Base-by-base conservation (phyloP, 139 green algal genomes). In the Desmodesmus armatus region DNA sequence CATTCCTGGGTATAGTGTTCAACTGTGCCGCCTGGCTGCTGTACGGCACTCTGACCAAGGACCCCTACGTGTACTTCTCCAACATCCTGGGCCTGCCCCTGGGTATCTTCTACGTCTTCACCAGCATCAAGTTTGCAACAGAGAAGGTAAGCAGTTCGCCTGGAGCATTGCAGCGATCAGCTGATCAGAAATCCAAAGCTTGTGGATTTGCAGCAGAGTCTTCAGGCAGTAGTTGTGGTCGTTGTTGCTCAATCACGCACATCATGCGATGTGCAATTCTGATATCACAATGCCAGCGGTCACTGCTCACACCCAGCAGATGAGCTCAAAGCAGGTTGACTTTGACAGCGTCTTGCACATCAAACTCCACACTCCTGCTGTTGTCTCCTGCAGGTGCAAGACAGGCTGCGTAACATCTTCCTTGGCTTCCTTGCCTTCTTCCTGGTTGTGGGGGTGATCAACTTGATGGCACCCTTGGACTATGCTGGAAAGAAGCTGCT, bases 111-210 rank as follows among this genome's bases (percentile, higher is more conserved):
- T 87, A 70, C 72, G 58, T 51, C 11, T 33, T 87, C n/a, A 76
- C 27, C 6, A 83, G 82, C 72, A 83, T 78, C 72, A 82, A 82
- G 55, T 87, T 87, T 33, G 69, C 55, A 39, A 87, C 76, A n/a
- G 82, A 82, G 39, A 35, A 66, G 76, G 76, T 82, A 35, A 17
- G 73, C 33, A 55, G 70, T 40, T 78, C 33, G 1, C 0, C 2
- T 3, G 65, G 7, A 25, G 65, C 65, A 49, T n/a, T n/a, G 65
- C 65, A 49, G 65, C 9, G 21, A 23, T 31, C 0, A 35, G 58
- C 7, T 67, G 58, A n/a, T 23, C 15, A 1, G 21, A 67, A 23
- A 19, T 13, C 21, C 58, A 67, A 17, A 62, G 58, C 58, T 35
- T 13, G 17, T 27, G 58, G 7, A 31, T 6, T 23, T 35, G 58